Evolutionary conservation across 2,329 filamentous ascomycete species (phyloP), one percentile per base, ranked within the genome.

Genomic region (Fusarium pseudonygamai): DNA sequence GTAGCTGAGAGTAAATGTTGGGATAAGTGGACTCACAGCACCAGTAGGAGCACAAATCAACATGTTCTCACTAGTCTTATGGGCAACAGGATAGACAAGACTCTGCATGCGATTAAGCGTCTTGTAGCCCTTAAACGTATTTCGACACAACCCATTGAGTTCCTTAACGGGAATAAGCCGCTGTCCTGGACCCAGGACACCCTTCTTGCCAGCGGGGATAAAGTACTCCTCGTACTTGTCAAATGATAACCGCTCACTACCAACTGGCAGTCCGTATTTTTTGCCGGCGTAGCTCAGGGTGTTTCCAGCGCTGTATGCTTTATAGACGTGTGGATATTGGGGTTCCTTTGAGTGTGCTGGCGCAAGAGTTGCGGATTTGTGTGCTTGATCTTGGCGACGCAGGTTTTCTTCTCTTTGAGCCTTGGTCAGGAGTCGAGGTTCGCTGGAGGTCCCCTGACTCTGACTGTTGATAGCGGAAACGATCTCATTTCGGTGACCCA

Each of bases 51-150:
- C 96, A 82, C 96, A 99, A 67, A 99, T 97, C 58, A 99, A 89
- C 96, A 99, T 98, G 76, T 99, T 99, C 83, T 99, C 96, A 79
- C 91, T 97, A 5, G 94, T 98, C 80, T 92, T 94, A 84, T 99
- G 98, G 1, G 95, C 96, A 10, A 99, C 94, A 2, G 95, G 95
- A 78, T 97, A 97, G 1, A 98, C 93, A 53, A 99, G 86, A 80
- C 95, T 98, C 84, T 99, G 96, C 97, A 99, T 99, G 34, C 97
- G 92, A 79, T 99, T 99, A 67, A 99, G 88, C 7, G 93, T 85
- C 83, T 95, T 96, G 86, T 99, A 99, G 0, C 95, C 95, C 79
- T 92, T 93, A 85, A 99, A 99, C 0, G 96, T 99, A n/a, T 89
- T 90, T 69, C 90, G 89, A 77, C 96, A 99, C 34, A 99, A 87